Conservation (phyloP, 179 eudicot species). For the Beta lomatogona region DNA sequence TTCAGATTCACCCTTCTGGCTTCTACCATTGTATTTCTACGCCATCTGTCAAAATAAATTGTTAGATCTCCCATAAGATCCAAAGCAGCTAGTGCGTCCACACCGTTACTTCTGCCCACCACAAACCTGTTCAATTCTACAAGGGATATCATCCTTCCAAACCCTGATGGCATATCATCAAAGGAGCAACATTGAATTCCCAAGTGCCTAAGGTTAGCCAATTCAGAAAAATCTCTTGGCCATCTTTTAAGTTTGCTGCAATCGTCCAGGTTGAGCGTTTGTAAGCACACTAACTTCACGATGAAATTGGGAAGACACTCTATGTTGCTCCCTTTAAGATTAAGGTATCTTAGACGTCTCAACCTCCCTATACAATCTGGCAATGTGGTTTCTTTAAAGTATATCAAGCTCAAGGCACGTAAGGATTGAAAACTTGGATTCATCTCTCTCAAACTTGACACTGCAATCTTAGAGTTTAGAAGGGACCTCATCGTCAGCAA, state of each 20-base stretch:
- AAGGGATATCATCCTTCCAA: constrained; percentile 18
- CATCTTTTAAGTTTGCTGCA: not conserved
- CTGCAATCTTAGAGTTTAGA: not conserved
- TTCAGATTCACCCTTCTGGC: not conserved
- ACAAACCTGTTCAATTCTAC: constrained; percentile 2
- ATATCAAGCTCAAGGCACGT: not conserved
- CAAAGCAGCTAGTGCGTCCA: not conserved
- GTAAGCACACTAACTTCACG: constrained; percentile 19
- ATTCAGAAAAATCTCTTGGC: constrained; percentile 18
- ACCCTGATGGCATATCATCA: constrained; percentile 8
- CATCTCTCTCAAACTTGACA: not conserved
- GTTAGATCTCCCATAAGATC: not conserved
- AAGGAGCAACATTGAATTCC: not conserved
- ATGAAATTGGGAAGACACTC: not conserved
- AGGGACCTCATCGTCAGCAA: not conserved
- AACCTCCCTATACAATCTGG: constrained; percentile 27
- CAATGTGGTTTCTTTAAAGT: not conserved
- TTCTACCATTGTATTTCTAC: not conserved
- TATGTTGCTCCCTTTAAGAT: not conserved
- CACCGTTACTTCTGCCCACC: constrained; percentile 8
- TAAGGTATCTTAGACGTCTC: constrained; percentile 29
- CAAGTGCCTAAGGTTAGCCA: constrained; percentile 22
- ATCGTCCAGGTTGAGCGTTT: not conserved
- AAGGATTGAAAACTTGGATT: not conserved
- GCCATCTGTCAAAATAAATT: not conserved